Base-by-base conservation (phyloP, 371 early-diverging fungal species). In the Smittium culicis region DNA sequence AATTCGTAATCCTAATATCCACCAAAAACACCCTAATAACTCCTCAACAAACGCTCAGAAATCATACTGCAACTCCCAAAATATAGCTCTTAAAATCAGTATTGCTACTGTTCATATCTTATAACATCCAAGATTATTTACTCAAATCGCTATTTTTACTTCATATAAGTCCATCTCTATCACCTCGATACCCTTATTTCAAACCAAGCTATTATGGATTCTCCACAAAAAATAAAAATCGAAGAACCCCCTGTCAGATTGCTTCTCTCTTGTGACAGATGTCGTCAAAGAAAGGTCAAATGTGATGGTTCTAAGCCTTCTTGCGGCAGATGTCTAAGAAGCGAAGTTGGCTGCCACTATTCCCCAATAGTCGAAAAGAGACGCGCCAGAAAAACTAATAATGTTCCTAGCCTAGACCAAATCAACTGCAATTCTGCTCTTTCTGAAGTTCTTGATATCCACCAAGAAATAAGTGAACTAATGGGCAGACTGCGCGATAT, bases 211-310 rank as follows among this genome's bases (percentile, higher is more conserved):
- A 54, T 54, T 17, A n/a, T 17, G 54, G 54, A 54, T 17, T n/a
- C 17, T 17, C 54, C 54, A 54, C 54, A 17, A 54, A 54, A 54
- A 54, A 17, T n/a, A 54, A 17, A 54, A 54, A 54, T 54, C 17
- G 54, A 54, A 17, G 17, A 17, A 54, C 54, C 17, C 29, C 27
- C 27, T 25, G 60, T 60, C 11, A 8, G 60, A 60, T 25, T 60
- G 32, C 27, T 29, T 16, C 27, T 60, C 27, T 60, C 64, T 8
- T 77, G 77, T 69, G 77, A 77, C 54, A 72, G 68, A 67, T 77
- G 77, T 54, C 67, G 77, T 5, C 61, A 71, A 29, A 73, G 73
- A 68, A 77, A 77, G 32, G 77, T 77, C 66, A 72, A 73, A 63
- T 77, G 77, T 59, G 69, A 77, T 34, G 77, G 77, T 28, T 67